Base-by-base conservation (phyloP, 2,329 filamentous ascomycete species). In the Pestalotiopsis sp. region DNA sequence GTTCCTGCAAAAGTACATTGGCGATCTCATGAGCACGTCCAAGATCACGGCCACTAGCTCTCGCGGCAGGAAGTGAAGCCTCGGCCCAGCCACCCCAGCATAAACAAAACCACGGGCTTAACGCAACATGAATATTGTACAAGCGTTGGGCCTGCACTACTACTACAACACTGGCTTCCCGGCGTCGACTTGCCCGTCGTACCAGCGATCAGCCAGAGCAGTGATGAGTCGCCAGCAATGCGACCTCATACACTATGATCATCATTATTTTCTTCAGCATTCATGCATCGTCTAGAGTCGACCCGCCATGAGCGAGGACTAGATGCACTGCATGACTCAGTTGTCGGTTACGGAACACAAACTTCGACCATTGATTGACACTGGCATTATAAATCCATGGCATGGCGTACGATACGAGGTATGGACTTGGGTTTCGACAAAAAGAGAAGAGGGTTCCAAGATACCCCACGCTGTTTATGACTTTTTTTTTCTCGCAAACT, bases 1-100 rank as follows among this genome's bases (percentile, higher is more conserved):
- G 77, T 98, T 98, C 78, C 83, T 99, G 62, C 95, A 98, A 81
- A 97, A 97, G 80, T 98, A 98, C 79, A 98, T 98, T 76, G 95
- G 95, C 72, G 95, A 97, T 77, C 86, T 98, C 67, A 98, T 97
- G 89, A 93, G 93, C 74, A 92, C 90, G n/a, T 91, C 89, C 78
- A 92, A 92, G 77, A 92, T 92, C 74, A 92, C 90, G 1, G 86
- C 90, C 1, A 83, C 86, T 1, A 82, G 83, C 66, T 83, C 80
- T 70, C 83, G 86, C 40, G 81, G 80, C 67, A 87, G 88, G 76
- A 90, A 89, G 78, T 90, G 77, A 85, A 45, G 13, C 20, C 9
- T 14, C 64, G n/a, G 20, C 14, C 25, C 40, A 57, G 38, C 23
- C n/a, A 57, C 31, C 17, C 3, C 27, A 20, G 27, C n/a, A 17